Base-by-base conservation (phyloP, 2,329 filamentous ascomycete genomes). In the Talaromyces sp. region DNA sequence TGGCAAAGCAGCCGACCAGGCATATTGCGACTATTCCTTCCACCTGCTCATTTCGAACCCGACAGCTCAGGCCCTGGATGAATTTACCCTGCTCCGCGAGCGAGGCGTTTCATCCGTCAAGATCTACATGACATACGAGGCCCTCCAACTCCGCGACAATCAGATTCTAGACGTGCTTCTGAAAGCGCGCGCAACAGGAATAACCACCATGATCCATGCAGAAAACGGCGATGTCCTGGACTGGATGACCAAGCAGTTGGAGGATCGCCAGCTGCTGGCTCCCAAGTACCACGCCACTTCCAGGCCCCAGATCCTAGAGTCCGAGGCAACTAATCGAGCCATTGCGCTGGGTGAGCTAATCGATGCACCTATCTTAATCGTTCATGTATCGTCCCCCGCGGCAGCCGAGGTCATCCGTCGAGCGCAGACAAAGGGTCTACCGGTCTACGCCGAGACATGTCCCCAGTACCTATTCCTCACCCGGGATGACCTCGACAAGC, bases 401-500 rank as follows among this genome's bases (percentile, higher is more conserved):
- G 82, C 82, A 1, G 78, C 81, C 4, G 69, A 73, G 3, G 78
- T 81, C 64, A 80, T 85, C 59, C 77, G 81, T 18, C 69, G 75
- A 16, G 83, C 83, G 0, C 82, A 86, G 67, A 79, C 78, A 7
- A 68, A 76, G 1, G 78, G 80, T 0, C 73, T 84, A 10, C 83
- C 84, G 0, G 76, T 86, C 16, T 82, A 83, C 63, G 83, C 81
- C 0, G 83, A 86, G 68, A 86, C 84, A 0, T 86, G 83, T 67
- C 84, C 83, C 2, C 83, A 86, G 60, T 86, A 86, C 63, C 76
- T 86, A 8, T 83, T 83, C 64, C 73, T 86, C 9, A 82, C 81
- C 0, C 77, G 80, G 12, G 73, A 77, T 7, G 73, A 79, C 47
- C 72, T 83, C 4, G 75, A 78, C 23, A 72, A 75, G 4, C 75